Evolutionary conservation across 331 rosid genomes (phyloP).

Genomic region (Phaseolus coccineus): DNA sequence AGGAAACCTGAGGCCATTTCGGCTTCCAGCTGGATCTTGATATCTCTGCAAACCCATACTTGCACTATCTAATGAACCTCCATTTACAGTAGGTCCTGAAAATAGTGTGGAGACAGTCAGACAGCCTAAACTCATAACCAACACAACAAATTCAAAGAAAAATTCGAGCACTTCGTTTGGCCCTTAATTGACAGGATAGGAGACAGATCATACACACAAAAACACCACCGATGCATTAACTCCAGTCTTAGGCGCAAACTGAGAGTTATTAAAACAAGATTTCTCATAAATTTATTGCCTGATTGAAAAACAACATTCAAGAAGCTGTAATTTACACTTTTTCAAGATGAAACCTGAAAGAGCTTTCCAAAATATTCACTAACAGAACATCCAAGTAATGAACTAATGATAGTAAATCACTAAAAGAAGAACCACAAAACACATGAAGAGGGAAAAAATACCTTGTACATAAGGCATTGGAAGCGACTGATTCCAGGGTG

Average conservation of each 20-base stretch:
- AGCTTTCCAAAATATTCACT: constrained; percentile 13
- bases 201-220: not conserved
- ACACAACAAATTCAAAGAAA: constrained; percentile 22
- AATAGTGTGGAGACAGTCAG: constrained; percentile 38
- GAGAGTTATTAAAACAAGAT: constrained; percentile 17
- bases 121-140: constrained; percentile 25
- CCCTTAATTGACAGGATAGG: constrained; percentile 13
- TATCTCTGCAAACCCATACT: constrained; percentile 79
- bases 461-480: constrained; percentile 76
- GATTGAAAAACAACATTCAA: constrained; percentile 22
- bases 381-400: not conserved
- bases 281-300: constrained; percentile 14
- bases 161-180: not conserved
- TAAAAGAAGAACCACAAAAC: constrained; percentile 31
- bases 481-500: constrained; percentile 76
- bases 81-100: constrained; percentile 60
- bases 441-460: constrained; percentile 35
- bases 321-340: constrained; percentile 29
- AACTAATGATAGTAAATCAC: constrained; percentile 13
- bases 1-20: constrained; percentile 63
- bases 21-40: constrained; percentile 67
- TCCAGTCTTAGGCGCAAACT: constrained; percentile 17
- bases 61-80: constrained; percentile 66
- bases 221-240: constrained; percentile 9
- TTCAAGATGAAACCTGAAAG: constrained; percentile 28